phyloP scores from a whole-genome alignment of 352 stramenopile genomes.

The Globisporangium recalcitrans region DNA sequence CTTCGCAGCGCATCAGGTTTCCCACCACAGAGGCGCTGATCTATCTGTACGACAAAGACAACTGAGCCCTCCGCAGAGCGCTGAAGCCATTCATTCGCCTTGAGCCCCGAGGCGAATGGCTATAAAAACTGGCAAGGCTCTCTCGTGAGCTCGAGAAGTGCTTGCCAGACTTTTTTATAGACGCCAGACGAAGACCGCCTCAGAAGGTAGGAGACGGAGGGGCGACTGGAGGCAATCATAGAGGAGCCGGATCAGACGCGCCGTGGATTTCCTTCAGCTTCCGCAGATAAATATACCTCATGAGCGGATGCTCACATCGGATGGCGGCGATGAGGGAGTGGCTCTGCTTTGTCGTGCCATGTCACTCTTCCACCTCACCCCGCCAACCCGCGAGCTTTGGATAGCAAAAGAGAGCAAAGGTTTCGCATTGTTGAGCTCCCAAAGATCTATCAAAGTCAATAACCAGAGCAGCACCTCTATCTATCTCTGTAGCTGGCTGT shows the following conservation, averaged over 20 bases:
- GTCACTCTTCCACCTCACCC: constrained; percentile 5
- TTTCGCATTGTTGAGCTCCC: constrained; percentile 4
- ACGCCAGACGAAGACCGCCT: background rate
- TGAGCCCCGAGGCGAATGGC: no score
- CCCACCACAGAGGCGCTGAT: background rate
- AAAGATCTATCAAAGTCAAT: background rate
- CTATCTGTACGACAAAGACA: constrained; percentile 11
- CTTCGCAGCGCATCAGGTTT: constrained; percentile 6
- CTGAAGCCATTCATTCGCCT: background rate
- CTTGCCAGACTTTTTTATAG: constrained; percentile 1
- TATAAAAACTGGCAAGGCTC: no score
- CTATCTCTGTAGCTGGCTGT: background rate
- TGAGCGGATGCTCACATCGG: no score
- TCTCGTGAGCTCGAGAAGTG: background rate
- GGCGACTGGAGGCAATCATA: background rate
- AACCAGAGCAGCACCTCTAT: background rate
- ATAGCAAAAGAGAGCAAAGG: background rate
- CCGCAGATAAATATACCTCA: constrained; percentile 3
- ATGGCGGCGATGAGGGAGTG: background rate
- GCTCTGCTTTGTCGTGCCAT: constrained; percentile 7
- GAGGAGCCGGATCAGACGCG: background rate
- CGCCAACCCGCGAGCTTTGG: no score
- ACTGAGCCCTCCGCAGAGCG: background rate
- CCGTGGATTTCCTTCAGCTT: background rate
- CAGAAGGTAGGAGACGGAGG: background rate